Evolutionary conservation across 805 yeast species (phyloP), one percentile per base, ranked within the genome.

Genomic region (Candida ficus): DNA sequence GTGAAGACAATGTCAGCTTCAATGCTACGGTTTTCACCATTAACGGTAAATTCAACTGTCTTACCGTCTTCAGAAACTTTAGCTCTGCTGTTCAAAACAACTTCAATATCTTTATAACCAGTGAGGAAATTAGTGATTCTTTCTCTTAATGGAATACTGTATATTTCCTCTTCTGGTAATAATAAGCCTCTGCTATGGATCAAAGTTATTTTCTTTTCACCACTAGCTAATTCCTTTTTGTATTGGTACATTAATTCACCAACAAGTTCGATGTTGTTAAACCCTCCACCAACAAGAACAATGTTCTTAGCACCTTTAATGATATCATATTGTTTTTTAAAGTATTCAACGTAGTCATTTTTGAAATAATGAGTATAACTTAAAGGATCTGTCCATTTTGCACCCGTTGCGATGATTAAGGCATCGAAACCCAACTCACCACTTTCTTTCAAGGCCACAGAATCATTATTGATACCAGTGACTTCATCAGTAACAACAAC

Each of bases 271-370:
- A 45, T 45, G 23, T 58, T 63, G 18, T 48, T 50, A 37, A 53
- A 50, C 3, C 67, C 68, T 17, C 63, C 67, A 29, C 68, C 68
- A 14, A 61, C 44, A 18, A 63, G 38, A 4, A 53, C 58, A 16
- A 61, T 52, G 23, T 54, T 41, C 18, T 55, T 50, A 3, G 64
- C 62, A 1, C 37, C 33, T 11, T 43, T 42, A 5, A 61, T 42
- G 38, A 43, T 44, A 4, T 48, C 41, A 12, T 25, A 33, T 29
- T 50, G 45, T 5, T 33, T 16, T 7, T 44, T 37, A 26, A 49
- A 44, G 32, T 58, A 48, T 1, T 29, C 25, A 4, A 41, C 28
- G 18, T 47, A 43, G 18, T 42, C 44, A 21, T 50, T 46, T 9
- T 47, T 47, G 32, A 53, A 47, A 13, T 27, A 12, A n/a, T 18